phyloP scores from a whole-genome alignment of 495 filamentous ascomycete species.

The Talaromyces wortmannii region DNA sequence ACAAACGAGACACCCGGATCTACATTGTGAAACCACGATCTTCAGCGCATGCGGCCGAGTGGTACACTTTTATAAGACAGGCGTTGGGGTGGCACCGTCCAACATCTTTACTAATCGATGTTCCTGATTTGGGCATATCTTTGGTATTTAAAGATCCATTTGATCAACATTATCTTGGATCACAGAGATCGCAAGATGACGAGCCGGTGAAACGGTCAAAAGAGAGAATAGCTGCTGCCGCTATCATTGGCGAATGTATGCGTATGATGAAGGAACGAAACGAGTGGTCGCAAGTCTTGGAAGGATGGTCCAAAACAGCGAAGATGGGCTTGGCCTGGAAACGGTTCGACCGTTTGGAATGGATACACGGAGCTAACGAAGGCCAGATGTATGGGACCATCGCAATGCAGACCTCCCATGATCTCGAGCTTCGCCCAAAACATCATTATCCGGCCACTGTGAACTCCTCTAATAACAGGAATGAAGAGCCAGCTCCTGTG shows the following conservation, averaged over 20 bases:
- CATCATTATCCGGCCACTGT: constrained; percentile 58
- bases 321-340: constrained; percentile 72
- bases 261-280: constrained; percentile 48
- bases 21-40: constrained; percentile 64
- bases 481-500: constrained; percentile 55
- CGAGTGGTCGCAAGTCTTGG: constrained; percentile 59
- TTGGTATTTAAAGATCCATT: constrained; percentile 61
- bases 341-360: constrained; percentile 69
- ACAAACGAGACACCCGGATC: constrained; percentile 51
- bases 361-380: constrained; percentile 65
- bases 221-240: constrained; percentile 46
- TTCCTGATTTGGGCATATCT: constrained; percentile 61
- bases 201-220: constrained; percentile 20
- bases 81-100: constrained; percentile 53
- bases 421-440: constrained; percentile 67
- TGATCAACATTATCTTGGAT: constrained; percentile 29
- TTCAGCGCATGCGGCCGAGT: constrained; percentile 59
- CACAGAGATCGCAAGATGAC: constrained; percentile 16
- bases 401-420: constrained; percentile 67
- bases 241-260: constrained; percentile 52
- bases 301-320: constrained; percentile 52
- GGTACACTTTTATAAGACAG: constrained; percentile 66
- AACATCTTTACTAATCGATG: constrained; percentile 54
- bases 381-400: constrained; percentile 70
- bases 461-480: constrained; percentile 22